These are phyloP conservation scores for Magnusiomyces magnusii DNA, from an alignment of 1,139 yeast genomes.

Conservation along the genomic window DNA sequence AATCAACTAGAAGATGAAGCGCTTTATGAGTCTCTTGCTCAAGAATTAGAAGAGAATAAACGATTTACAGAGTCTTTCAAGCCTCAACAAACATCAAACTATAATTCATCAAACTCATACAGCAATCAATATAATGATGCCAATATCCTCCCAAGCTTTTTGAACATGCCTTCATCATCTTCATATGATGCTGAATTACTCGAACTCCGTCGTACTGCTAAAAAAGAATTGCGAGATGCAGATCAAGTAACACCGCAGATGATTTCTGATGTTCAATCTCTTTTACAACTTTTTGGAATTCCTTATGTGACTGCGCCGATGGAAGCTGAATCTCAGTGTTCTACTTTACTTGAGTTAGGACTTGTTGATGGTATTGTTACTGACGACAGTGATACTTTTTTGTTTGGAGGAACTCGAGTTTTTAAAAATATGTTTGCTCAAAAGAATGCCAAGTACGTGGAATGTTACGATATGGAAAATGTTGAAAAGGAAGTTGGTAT, in stretches of 20 bases:
- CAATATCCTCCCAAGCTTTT: background rate
- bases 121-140: background rate
- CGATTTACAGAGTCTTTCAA: constrained; percentile 48
- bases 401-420: constrained; percentile 81
- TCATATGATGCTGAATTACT: constrained; percentile 49
- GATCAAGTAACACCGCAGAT: constrained; percentile 84
- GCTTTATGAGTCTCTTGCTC: constrained; percentile 50
- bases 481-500: constrained; percentile 62
- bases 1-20: constrained; percentile 72
- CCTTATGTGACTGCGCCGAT: constrained; percentile 94
- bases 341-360: constrained; percentile 54
- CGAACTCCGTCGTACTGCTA: constrained; percentile 44
- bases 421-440: constrained; percentile 77
- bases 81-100: constrained; percentile 16
- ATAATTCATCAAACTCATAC: background rate
- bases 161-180: constrained; percentile 17
- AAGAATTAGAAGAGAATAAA: constrained; percentile 68
- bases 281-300: constrained; percentile 78
- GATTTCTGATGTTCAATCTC: constrained; percentile 86
- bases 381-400: constrained; percentile 94
- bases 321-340: constrained; percentile 99
- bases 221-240: constrained; percentile 71
- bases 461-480: constrained; percentile 60
- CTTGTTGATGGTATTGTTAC: constrained; percentile 94
- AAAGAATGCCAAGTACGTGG: constrained; percentile 55